These are phyloP conservation scores for Taphrina communis DNA, from an alignment of 1,139 yeast genomes.

Conservation along the genomic window DNA sequence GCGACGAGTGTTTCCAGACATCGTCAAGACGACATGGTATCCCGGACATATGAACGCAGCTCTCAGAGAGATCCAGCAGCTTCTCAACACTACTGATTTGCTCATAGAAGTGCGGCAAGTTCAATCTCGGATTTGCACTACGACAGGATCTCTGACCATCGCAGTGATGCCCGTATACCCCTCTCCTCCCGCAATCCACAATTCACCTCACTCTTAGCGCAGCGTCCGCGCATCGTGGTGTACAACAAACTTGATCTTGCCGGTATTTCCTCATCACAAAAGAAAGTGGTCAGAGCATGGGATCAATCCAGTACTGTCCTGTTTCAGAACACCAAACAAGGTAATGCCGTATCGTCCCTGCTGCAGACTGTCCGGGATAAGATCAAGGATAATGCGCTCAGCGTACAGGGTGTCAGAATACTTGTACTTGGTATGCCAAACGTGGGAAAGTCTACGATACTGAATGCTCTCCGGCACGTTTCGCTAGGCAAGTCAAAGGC, in stretches of 20 bases:
- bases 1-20: conserved; percentile 64
- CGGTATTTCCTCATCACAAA: conserved; percentile 12
- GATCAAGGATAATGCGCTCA: conserved; percentile 10
- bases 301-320: conserved; percentile 22
- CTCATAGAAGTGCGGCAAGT: conserved; percentile 70
- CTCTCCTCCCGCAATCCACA: conserved; percentile 78
- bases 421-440: conserved; percentile 95
- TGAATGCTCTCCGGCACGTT: conserved; percentile 70
- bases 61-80: conserved; percentile 66
- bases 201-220: conserved; percentile 70
- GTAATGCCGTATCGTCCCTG: conserved; percentile 8
- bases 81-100: conserved; percentile 81
- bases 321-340: conserved; percentile 21
- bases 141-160: neutral
- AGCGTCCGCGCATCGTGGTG: conserved; percentile 64
- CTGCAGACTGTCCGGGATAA: conserved; percentile 19
- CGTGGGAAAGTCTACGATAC: conserved; percentile 93
- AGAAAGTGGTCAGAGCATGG: conserved; percentile 22
- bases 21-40: conserved; percentile 76
- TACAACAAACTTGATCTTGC: conserved; percentile 70
- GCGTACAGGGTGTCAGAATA: conserved; percentile 75
- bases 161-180: conserved; percentile 81
- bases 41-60: conserved; percentile 93
- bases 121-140: neutral
- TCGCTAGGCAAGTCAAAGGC: conserved; percentile 64